These are phyloP conservation scores for Gyrodon lividus DNA, from an alignment of 768 basidiomycete species.

Conservation along the genomic window DNA sequence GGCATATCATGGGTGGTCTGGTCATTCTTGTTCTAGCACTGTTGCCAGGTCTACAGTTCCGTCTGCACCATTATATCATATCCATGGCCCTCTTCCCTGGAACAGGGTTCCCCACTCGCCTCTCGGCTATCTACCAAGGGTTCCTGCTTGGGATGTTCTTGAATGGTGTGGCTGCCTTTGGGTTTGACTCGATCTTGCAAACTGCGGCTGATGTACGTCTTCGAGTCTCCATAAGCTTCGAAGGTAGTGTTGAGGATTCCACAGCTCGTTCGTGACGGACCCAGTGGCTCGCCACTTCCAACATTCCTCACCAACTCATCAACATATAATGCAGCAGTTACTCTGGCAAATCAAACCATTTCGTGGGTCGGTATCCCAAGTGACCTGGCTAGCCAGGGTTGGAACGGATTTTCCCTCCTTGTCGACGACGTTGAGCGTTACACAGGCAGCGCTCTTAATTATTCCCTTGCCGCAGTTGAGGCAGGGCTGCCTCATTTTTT, in stretches of 20 bases:
- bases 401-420: constrained; percentile 77
- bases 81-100: constrained; percentile 73
- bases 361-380: constrained; percentile 52
- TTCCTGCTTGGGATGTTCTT: constrained; percentile 81
- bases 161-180: constrained; percentile 77
- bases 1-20: constrained; percentile 70
- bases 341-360: constrained; percentile 54
- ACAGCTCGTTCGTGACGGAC: constrained; percentile 72
- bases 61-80: constrained; percentile 83
- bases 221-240: neutral
- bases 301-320: constrained; percentile 74
- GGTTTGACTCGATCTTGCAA: constrained; percentile 77
- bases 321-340: constrained; percentile 55
- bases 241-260: constrained; percentile 1
- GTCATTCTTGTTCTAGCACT: constrained; percentile 63
- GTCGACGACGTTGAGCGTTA: constrained; percentile 88
- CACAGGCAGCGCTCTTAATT: constrained; percentile 67
- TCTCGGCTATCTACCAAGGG: constrained; percentile 78
- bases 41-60: constrained; percentile 65
- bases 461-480: constrained; percentile 62
- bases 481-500: constrained; percentile 70
- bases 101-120: constrained; percentile 77
- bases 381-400: constrained; percentile 35
- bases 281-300: constrained; percentile 68
- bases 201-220: constrained; percentile 63